A percentile compares a stretch with the other conserved stretches of the same genome.
phyloP scores from a whole-genome alignment of 805 yeast genomes.

The Pichia cephalocereana region DNA sequence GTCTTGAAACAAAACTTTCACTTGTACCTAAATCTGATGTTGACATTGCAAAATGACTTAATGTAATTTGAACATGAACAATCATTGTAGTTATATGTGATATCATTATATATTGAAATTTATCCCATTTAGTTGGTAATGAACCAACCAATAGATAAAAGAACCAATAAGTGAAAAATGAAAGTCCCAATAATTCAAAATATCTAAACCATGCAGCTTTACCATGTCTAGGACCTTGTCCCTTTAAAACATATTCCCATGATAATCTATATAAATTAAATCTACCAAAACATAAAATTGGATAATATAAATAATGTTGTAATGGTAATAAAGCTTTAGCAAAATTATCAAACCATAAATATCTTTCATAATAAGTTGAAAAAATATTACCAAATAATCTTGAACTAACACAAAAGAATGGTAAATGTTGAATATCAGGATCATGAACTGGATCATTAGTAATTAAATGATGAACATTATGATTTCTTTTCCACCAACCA shows the following conservation, averaged over 20 bases:
- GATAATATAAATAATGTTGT: slow-evolving; percentile 68
- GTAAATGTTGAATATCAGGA: slow-evolving; percentile 89
- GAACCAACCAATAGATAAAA: slow-evolving; percentile 53
- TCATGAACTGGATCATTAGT: slow-evolving; percentile 94
- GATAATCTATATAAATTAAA: slow-evolving; percentile 77
- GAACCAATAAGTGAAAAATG: slow-evolving; percentile 73
- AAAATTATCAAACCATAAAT: slow-evolving; percentile 55
- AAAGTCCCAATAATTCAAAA: slow-evolving; percentile 61
- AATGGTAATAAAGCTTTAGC: slow-evolving; percentile 52
- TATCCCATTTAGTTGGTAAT: slow-evolving; percentile 43
- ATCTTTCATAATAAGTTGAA: slow-evolving; percentile 71
- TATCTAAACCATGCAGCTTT: slow-evolving; percentile 83
- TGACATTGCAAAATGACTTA: slow-evolving; percentile 90
- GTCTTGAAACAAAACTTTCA: slow-evolving; percentile 73
- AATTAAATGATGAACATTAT: slow-evolving; percentile 84
- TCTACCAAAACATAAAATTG: slow-evolving; percentile 72
- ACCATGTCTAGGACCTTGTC: slow-evolving; percentile 73
- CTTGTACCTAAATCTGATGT: slow-evolving; percentile 76
- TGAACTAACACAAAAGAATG: slow-evolving; percentile 80
- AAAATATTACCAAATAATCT: slow-evolving; percentile 59
- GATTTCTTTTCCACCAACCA: slow-evolving; percentile 95
- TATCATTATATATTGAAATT: slow-evolving; percentile 54
- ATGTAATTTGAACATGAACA: slow-evolving; percentile 87
- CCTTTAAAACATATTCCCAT: slow-evolving; percentile 67
- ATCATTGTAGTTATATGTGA: slow-evolving; percentile 80